A percentile compares a stretch with the other conserved stretches of the same genome.
Conservation (phyloP, 441 rosid species). For the Jatropha podagrica region DNA sequence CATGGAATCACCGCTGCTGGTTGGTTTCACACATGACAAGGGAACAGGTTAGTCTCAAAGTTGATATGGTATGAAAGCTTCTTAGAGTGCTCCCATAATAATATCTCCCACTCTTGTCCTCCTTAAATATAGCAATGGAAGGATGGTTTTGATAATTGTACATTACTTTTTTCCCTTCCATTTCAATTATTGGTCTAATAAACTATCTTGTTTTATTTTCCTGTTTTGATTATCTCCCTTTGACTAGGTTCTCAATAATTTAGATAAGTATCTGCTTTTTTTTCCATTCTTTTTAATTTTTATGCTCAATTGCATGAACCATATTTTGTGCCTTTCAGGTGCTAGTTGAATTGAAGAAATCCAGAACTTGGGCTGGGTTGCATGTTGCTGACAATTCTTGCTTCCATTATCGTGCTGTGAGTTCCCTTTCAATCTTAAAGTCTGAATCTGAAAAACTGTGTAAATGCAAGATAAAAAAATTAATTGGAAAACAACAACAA, state of each 20-base stretch:
- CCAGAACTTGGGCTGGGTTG: slow-evolving; percentile 73
- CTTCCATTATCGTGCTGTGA: slow-evolving; percentile 87
- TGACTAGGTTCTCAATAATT: background rate
- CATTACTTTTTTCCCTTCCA: background rate
- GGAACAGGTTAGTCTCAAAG: slow-evolving; percentile 55
- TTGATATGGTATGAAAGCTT: slow-evolving; percentile 13
- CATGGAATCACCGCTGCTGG: slow-evolving; percentile 99
- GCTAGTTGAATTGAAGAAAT: slow-evolving; percentile 59
- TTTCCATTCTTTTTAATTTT: slow-evolving; percentile 15
- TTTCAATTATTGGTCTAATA: slow-evolving; percentile 3
- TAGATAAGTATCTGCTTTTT: background rate
- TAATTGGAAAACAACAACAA: background rate
- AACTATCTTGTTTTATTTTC: slow-evolving; percentile 21
- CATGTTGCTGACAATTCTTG: slow-evolving; percentile 90
- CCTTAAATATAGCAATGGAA: background rate
- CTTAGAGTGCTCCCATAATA: background rate
- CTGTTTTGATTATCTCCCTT: slow-evolving; percentile 7
- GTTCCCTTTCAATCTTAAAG: slow-evolving; percentile 26
- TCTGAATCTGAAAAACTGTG: slow-evolving; percentile 1
- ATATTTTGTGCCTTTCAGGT: slow-evolving; percentile 46
- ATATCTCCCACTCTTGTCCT: background rate
- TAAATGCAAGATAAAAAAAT: background rate
- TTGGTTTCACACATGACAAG: slow-evolving; percentile 74
- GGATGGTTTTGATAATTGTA: background rate
- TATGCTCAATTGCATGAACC: slow-evolving; percentile 5